phyloP scores from a whole-genome alignment of 208 protist species.

The Acanthamoeba triangularis region DNA sequence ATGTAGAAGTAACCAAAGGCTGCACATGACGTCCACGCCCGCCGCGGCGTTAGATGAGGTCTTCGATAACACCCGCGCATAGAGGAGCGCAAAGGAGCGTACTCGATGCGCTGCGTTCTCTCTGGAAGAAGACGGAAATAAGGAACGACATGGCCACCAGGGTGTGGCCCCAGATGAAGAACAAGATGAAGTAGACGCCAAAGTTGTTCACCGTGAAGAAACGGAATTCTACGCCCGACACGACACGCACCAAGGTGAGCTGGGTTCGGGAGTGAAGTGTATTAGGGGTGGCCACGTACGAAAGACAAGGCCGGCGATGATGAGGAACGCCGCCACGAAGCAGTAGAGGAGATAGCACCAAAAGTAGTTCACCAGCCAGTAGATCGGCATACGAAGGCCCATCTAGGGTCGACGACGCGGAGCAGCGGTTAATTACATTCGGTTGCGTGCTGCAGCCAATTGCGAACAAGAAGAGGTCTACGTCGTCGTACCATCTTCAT shows the following conservation, averaged over 20 bases:
- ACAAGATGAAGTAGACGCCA: constrained; percentile 54
- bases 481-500: constrained; percentile 78
- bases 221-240: constrained; percentile 12
- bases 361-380: constrained; percentile 76
- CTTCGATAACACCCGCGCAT: too few relatives aligned
- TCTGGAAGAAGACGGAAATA: constrained; percentile 63
- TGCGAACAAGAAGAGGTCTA: background rate
- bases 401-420: background rate
- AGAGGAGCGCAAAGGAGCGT: background rate
- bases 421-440: background rate
- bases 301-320: background rate
- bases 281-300: background rate
- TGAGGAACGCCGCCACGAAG: background rate
- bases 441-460: background rate
- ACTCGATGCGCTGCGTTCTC: constrained; percentile 42
- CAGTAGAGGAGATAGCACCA: constrained; percentile 78
- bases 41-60: background rate
- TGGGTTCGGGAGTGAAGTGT: too few relatives aligned
- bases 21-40: background rate
- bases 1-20: constrained; percentile 49
- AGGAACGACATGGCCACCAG: constrained; percentile 72
- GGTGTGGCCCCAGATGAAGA: constrained; percentile 77
- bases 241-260: background rate
- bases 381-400: constrained; percentile 78
- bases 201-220: constrained; percentile 70